phyloP scores from a whole-genome alignment of 257 asterid genomes.

The Vinca minor region DNA sequence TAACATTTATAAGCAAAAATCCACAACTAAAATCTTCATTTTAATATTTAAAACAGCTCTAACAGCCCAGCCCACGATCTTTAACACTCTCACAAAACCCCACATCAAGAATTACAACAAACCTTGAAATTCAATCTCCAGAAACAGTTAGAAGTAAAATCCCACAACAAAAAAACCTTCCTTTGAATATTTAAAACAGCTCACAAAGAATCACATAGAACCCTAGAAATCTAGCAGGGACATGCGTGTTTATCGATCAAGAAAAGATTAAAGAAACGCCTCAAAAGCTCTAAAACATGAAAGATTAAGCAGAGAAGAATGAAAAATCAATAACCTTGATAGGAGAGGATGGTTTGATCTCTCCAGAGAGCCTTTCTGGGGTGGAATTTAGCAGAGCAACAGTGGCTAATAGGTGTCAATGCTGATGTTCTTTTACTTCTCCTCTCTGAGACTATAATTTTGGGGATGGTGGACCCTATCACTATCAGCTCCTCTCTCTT shows the following conservation, averaged over 20 bases:
- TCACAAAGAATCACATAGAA: not conserved
- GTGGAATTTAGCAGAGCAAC: slow-evolving; percentile 3
- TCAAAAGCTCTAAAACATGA: not conserved
- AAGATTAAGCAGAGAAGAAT: not conserved
- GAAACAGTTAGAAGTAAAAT: too few relatives aligned
- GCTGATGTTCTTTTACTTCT: too few relatives aligned
- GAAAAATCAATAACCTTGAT: not conserved
- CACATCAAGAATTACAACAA: too few relatives aligned
- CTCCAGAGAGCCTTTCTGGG: too few relatives aligned
- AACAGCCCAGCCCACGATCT: too few relatives aligned
- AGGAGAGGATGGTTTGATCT: slow-evolving; percentile 3
- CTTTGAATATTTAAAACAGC: not conserved
- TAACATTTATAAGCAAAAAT: not conserved
- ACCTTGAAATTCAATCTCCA: too few relatives aligned
- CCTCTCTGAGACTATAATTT: too few relatives aligned
- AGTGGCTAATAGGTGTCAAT: not conserved
- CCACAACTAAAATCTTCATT: too few relatives aligned
- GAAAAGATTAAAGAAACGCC: not conserved
- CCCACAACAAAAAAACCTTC: not conserved
- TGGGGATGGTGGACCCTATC: too few relatives aligned
- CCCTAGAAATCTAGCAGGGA: slow-evolving; percentile 8
- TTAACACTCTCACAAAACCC: too few relatives aligned
- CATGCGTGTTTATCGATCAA: not conserved
- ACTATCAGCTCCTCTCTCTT: too few relatives aligned
- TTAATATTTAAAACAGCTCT: too few relatives aligned